These are phyloP conservation scores for Phytopythium ostracodes DNA, from an alignment of 352 stramenopile species.

Conservation along the genomic window DNA sequence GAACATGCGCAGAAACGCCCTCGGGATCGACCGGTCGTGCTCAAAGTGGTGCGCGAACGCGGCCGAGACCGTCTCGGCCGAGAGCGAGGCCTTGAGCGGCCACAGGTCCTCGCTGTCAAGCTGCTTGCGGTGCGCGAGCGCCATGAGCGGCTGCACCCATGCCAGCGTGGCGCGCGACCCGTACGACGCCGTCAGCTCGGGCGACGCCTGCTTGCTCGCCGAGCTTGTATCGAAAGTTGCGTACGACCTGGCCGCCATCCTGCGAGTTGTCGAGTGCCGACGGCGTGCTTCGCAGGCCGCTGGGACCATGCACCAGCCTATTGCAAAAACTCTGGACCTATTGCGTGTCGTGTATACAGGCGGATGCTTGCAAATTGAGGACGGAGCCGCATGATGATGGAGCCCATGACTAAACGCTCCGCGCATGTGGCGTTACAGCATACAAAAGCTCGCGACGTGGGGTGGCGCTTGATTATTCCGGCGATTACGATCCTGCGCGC, in stretches of 20 bases:
- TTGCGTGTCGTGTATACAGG: too few species aligned
- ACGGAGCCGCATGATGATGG: neutral
- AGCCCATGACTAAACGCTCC: neutral
- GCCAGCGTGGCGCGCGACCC: constrained; percentile 33
- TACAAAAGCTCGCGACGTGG: too few species aligned
- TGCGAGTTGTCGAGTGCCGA: neutral
- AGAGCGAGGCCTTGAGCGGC: constrained; percentile 23
- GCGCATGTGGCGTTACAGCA: neutral
- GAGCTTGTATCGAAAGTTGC: constrained; percentile 1
- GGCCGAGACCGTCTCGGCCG: neutral
- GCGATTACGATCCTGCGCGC: neutral
- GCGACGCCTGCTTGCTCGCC: neutral
- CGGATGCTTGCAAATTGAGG: neutral
- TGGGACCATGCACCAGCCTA: too few species aligned
- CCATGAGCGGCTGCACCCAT: constrained; percentile 52
- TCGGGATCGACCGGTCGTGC: constrained; percentile 23
- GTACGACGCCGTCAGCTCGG: constrained; percentile 6
- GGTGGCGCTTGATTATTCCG: neutral
- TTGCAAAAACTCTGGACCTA: too few species aligned
- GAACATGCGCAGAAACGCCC: constrained; percentile 31
- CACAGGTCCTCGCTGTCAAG: constrained; percentile 40
- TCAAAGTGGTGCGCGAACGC: constrained; percentile 25
- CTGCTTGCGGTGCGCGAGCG: constrained; percentile 37
- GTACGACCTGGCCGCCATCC: constrained; percentile 1
- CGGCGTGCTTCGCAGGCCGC: too few species aligned